Base-by-base conservation (phyloP, 2,329 filamentous ascomycete species). In the Ophiostoma quercus region DNA sequence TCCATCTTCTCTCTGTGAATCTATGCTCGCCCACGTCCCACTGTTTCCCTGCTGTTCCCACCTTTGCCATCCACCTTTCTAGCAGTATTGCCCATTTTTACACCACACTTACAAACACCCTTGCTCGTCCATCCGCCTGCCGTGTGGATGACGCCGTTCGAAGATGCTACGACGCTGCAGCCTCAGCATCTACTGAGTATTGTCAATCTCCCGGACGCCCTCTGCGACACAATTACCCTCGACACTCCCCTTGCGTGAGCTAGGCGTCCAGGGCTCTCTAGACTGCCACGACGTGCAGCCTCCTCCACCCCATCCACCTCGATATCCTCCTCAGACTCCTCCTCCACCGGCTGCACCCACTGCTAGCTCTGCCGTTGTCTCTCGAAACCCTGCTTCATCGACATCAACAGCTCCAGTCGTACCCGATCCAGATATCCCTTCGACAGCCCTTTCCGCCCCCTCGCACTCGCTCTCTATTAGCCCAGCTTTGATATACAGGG, bases 71-170 rank as follows among this genome's bases (percentile, higher is more conserved):
- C 51, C 51, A 57, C 51, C 60, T 9, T n/a, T 29, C 60, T 63
- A 37, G 60, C 60, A 37, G 32, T 63, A n/a, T 63, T 65, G 25
- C 25, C 57, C 34, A 39, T 65, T 65, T 65, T 65, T 65, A 39
- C 62, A 65, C 62, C 62, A 39, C 62, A 65, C 62, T 65, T 65
- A 65, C 62, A 65, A 63, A 34, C 32, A 65, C 34, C 62, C 62
- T 65, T 65, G 62, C 62, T 65, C 19, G 62, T 39, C 19, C 32
- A 34, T 14, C 39, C 12, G 34, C 54, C 54, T 60, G 2, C 54
- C 54, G 22, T 60, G 54, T 62, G 57, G 57, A 62, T 62, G 57
- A 34, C 25, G 25, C 57, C 25, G 62, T 41, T 19, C n/a, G 19
- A 22, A 9, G 34, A 25, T 65, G 60, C 60, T 65, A 22, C 32